Percentiles rank a stretch among this genome's conserved stretches.
phyloP scores from a whole-genome alignment of 371 early-diverging fungal species.

The Rhizomucor pusillus region DNA sequence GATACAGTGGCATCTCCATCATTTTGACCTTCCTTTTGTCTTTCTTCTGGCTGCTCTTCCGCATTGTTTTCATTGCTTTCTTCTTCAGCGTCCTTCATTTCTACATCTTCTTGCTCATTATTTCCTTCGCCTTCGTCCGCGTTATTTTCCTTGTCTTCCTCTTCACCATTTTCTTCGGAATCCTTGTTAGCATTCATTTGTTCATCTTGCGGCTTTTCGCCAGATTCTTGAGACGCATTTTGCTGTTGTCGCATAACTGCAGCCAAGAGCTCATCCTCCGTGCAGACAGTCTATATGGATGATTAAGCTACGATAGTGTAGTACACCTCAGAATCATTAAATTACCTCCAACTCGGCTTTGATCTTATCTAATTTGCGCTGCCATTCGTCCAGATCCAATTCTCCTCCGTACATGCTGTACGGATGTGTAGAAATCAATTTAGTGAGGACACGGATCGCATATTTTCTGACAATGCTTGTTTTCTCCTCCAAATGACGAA shows the following conservation, averaged over 20 bases:
- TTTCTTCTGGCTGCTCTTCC: slow-evolving; percentile 14
- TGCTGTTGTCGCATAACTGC: slow-evolving; percentile 1
- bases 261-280: slow-evolving; percentile 1
- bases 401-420: slow-evolving; percentile 87
- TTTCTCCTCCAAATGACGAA: slow-evolving; percentile 88
- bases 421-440: slow-evolving; percentile 84
- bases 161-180: background rate
- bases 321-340: background rate
- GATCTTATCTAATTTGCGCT: slow-evolving; percentile 57
- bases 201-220: too few relatives aligned
- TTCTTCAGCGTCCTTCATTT: slow-evolving; percentile 11
- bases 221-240: background rate
- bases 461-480: slow-evolving; percentile 84
- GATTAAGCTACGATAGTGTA: background rate
- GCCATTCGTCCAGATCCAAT: slow-evolving; percentile 67
- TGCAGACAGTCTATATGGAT: slow-evolving; percentile 3
- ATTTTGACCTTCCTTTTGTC: slow-evolving; percentile 14
- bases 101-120: slow-evolving; percentile 10
- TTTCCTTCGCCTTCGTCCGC: background rate
- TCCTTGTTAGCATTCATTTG: background rate
- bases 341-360: slow-evolving; percentile 61
- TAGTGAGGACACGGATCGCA: slow-evolving; percentile 79
- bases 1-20: slow-evolving; percentile 8
- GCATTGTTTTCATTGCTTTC: slow-evolving; percentile 11
- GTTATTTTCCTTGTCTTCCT: slow-evolving; percentile 3